Conservation (phyloP, 2,329 filamentous ascomycete species). For the Cladosporium colombiae region DNA sequence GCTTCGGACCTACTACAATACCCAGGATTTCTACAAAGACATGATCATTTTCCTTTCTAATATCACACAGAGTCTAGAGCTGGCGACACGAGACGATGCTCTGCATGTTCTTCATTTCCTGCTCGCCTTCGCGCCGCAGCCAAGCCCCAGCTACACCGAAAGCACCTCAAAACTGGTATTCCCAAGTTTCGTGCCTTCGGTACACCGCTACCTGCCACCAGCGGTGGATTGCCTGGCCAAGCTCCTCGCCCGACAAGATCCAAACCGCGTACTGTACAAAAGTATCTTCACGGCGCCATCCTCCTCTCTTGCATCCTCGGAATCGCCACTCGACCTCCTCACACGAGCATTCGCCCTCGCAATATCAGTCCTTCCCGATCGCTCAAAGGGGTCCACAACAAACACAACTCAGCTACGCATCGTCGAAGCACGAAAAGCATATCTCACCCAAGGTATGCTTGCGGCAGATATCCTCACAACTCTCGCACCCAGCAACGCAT, state of each 20-base stretch:
- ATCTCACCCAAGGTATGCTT: constrained; percentile 87
- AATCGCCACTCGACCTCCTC: constrained; percentile 72
- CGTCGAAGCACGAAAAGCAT: constrained; percentile 81
- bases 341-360: constrained; percentile 85
- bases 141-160: constrained; percentile 59
- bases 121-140: constrained; percentile 82
- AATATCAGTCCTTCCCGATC: constrained; percentile 79
- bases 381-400: constrained; percentile 56
- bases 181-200: constrained; percentile 72
- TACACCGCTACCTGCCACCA: constrained; percentile 85
- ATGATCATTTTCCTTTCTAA: constrained; percentile 87
- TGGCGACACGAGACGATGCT: constrained; percentile 85
- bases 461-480: constrained; percentile 85
- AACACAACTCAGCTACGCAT: constrained; percentile 55
- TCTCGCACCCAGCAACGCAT: constrained; percentile 53
- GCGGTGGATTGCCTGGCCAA: constrained; percentile 91
- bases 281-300: constrained; percentile 71
- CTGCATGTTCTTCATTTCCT: constrained; percentile 85
- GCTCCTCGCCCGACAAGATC: constrained; percentile 86
- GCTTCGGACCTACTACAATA: constrained; percentile 77
- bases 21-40: constrained; percentile 97
- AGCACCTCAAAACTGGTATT: constrained; percentile 65
- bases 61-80: constrained; percentile 70
- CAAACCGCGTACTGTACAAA: constrained; percentile 83
- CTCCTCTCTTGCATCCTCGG: constrained; percentile 27